phyloP scores from a whole-genome alignment of 306 rosid species.

The Rubus parviflorus region DNA sequence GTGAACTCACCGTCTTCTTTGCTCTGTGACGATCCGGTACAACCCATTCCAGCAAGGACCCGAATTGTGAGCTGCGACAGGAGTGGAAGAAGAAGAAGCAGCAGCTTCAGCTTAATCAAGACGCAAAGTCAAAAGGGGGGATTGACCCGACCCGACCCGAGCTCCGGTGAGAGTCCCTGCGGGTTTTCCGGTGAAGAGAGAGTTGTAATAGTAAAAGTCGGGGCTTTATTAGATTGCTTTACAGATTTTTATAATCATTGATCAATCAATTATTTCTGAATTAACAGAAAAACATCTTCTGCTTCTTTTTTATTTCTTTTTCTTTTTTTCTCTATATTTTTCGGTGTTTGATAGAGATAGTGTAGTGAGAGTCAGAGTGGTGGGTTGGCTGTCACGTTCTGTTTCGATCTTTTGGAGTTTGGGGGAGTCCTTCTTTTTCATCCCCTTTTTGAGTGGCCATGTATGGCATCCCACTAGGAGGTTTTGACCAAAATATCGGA shows the following conservation, averaged over 20 bases:
- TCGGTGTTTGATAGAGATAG: not conserved
- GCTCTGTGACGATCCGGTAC: slow-evolving; percentile 85
- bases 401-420: slow-evolving; percentile 12
- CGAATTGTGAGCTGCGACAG: not conserved
- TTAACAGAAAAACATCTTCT: not conserved
- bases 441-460: not conserved
- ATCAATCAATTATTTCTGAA: slow-evolving; percentile 23
- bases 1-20: slow-evolving; percentile 68
- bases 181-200: slow-evolving; percentile 27
- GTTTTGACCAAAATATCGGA: too few relatives aligned
- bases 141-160: slow-evolving; percentile 16
- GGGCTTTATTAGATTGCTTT: not conserved
- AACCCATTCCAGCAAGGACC: slow-evolving; percentile 56
- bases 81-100: slow-evolving; percentile 7
- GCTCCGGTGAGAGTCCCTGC: slow-evolving; percentile 24
- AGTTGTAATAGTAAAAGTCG: slow-evolving; percentile 13
- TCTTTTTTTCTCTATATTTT: not conserved
- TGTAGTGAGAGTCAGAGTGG: slow-evolving; percentile 11
- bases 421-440: not conserved
- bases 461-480: too few relatives aligned
- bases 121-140: slow-evolving; percentile 32
- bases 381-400: slow-evolving; percentile 39
- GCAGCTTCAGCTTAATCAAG: slow-evolving; percentile 33
- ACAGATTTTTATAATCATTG: slow-evolving; percentile 26
- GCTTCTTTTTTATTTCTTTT: not conserved